These are phyloP conservation scores for Hypseocharis bilobata DNA, from an alignment of 441 rosid species.

Conservation along the genomic window DNA sequence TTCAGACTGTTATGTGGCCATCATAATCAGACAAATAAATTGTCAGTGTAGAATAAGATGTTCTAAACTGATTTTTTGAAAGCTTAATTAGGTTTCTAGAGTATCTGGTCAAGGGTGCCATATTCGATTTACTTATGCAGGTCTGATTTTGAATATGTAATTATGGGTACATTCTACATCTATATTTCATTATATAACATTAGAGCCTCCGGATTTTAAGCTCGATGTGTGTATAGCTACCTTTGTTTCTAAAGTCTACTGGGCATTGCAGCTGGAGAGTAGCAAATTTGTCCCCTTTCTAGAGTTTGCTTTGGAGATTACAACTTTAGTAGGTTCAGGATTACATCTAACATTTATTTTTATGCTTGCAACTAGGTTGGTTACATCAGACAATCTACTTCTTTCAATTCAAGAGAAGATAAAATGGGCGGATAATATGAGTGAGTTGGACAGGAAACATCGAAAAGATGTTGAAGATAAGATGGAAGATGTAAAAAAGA, in stretches of 20 bases:
- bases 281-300: neutral
- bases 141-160: too few species aligned
- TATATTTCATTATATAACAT: too few species aligned
- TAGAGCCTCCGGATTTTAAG: too few species aligned
- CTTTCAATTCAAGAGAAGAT: conserved; percentile 84
- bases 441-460: conserved; percentile 74
- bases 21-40: neutral
- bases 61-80: neutral
- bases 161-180: too few species aligned
- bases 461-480: conserved; percentile 68
- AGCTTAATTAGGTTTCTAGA: too few species aligned
- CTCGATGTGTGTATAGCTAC: too few species aligned
- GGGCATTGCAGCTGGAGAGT: neutral
- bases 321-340: neutral
- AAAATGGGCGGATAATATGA: conserved; percentile 93
- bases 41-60: neutral
- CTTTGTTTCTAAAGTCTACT: too few species aligned
- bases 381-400: conserved; percentile 74
- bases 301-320: neutral
- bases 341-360: conserved; percentile 8
- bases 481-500: conserved; percentile 77
- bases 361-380: conserved; percentile 47
- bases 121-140: too few species aligned
- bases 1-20: too few species aligned
- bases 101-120: too few species aligned